phyloP scores from a whole-genome alignment of 768 basidiomycete genomes.

The Suillus sp. region DNA sequence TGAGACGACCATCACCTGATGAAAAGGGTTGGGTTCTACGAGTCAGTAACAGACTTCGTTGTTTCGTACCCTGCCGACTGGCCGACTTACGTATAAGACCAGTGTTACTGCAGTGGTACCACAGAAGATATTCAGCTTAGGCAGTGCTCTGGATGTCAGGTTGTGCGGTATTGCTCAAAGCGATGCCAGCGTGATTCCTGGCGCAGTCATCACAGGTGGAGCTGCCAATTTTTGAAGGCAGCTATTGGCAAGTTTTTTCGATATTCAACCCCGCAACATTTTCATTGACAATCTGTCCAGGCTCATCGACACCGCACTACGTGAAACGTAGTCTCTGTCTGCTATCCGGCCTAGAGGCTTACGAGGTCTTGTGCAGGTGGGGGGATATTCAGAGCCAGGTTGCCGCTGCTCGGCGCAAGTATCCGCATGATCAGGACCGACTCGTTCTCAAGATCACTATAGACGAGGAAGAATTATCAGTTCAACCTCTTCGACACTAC shows the following conservation, averaged over 20 bases:
- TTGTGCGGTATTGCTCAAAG: conserved; percentile 4
- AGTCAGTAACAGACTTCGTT: not conserved
- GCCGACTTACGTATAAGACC: not conserved
- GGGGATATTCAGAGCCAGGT: not conserved
- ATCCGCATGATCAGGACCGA: not conserved
- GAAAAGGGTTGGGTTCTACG: not conserved
- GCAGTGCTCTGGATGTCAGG: not conserved
- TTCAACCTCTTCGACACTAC: conserved; percentile 6
- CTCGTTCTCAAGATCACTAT: not conserved
- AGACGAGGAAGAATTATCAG: not conserved
- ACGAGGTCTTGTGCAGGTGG: not conserved
- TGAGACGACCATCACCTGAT: not conserved
- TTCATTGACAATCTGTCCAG: not conserved
- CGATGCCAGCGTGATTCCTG: conserved; percentile 4
- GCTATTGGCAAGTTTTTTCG: no score
- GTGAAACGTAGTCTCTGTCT: conserved; percentile 5
- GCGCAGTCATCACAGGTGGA: not conserved
- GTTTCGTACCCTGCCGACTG: not conserved
- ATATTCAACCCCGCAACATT: no score
- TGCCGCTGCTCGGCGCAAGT: not conserved
- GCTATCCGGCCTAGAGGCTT: not conserved
- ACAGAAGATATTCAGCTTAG: not conserved
- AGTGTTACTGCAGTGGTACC: not conserved
- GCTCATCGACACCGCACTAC: not conserved
- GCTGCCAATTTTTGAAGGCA: not conserved